Evolutionary conservation across 1,284 basidiomycete species (phyloP), one percentile per base, ranked within the genome.

Genomic region (Rhodotorula glutinis): DNA sequence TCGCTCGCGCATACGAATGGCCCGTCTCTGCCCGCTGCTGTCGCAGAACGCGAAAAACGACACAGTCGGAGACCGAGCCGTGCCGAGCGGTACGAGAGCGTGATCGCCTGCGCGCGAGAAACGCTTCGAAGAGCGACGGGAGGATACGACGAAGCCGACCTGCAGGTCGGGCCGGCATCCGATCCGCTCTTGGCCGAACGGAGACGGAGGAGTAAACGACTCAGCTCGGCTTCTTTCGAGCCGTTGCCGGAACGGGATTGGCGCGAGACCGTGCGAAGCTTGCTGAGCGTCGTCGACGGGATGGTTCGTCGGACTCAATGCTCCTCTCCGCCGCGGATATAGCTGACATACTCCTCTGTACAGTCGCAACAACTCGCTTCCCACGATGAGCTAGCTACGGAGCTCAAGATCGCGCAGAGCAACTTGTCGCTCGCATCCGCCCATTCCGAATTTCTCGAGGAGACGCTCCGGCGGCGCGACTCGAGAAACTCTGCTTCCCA

Each of bases 401-500:
- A 73, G 40, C 71, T 75, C 54, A 76, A 76, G 64, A 76, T 76
- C 52, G 76, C 76, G 25, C 74, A 74, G 43, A 73, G 70, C 7
- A 76, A 76, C 55, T 65, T 76, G 14, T 67, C 73, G 10, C 67
- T 76, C 30, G 75, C 73, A 11, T 74, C 74, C 33, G 66, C 72
- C n/a, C 73, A 76, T 49, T 67, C 74, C 25, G 75, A 76, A 52
- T 70, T 65, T 53, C 71, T 76, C 29, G 74, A 76, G 60, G 75
- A 76, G 19, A 71, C 72, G 2, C 54, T 76, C 11, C 69, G 72
- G 21, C 69, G 74, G 3, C 65, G 72, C 25, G 70, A 71, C 14
- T 60, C 57, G 53, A 43, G 44, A 40, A 47, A 51, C 9, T 54
- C 63, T 10, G 23, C 17, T 33, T 63, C 62, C 2, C 57, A 58